Evolutionary conservation across 768 basidiomycete species (phyloP), one percentile per base, ranked within the genome.

Genomic region (Mycena vitilis): DNA sequence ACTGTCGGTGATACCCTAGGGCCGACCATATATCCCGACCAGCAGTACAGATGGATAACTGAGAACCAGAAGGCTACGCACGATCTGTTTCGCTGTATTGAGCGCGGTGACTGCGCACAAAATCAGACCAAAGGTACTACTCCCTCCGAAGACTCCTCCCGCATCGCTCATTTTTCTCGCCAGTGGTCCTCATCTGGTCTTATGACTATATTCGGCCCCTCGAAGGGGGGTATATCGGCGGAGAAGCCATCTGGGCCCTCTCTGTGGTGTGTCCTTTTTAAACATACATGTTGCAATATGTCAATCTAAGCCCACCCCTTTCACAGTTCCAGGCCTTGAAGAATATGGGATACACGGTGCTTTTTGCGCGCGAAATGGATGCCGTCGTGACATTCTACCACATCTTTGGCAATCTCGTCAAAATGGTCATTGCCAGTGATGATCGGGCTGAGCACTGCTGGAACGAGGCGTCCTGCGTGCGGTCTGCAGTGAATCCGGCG

Each of bases 341-440:
- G 48, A 73, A 75, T 22, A 63, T 75, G 65, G 73, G 73, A 42
- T 74, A 75, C 54, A 69, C 56, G 34, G 61, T 64, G n/a, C 12
- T 71, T 4, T 68, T 59, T 40, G 44, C 66, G 6, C 12, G 25
- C 30, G 47, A 20, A 23, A 47, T 60, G 71, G 76, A 76, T 15
- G 74, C 73, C 45, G 75, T n/a, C n/a, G n/a, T n/a, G n/a, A n/a
- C 78, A 4, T 73, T 77, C 58, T 79, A 82, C 64, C 76, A 73
- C 2, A 71, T 78, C 54, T 79, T 79, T 64, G 77, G 76, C 8
- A 73, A 75, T 60, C 73, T 81, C 22, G 77, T 82, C 51, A 76
- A 79, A 69, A 75, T 77, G 18, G 23, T 73, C 20, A 58, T 73
- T 37, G 34, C 56, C 23, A 53, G 30, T 30, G 30, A 30, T 30